Percentiles rank a stretch among this genome's conserved stretches.
phyloP scores from a whole-genome alignment of 2,329 filamentous ascomycete species.

The Colletotrichum karsti region DNA sequence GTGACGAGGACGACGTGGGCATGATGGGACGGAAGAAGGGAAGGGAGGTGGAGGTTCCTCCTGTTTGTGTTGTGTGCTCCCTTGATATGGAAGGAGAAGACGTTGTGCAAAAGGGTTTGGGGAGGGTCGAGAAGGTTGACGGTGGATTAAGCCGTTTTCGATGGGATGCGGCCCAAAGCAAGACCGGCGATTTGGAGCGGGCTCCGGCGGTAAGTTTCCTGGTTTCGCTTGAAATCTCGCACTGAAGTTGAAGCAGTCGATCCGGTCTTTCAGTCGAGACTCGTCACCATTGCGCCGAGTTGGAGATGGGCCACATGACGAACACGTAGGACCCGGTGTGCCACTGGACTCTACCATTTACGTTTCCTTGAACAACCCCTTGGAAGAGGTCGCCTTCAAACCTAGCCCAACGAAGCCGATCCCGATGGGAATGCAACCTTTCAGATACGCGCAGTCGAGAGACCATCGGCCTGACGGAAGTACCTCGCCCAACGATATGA shows the following conservation, averaged over 20 bases:
- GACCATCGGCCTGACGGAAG: slow-evolving; percentile 7
- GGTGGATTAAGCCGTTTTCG: slow-evolving; percentile 55
- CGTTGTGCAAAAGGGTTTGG: slow-evolving; percentile 51
- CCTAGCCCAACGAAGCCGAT: slow-evolving; percentile 60
- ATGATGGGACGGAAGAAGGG: slow-evolving; percentile 27
- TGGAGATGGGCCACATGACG: background rate
- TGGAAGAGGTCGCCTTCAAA: slow-evolving; percentile 55
- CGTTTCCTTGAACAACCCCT: slow-evolving; percentile 58
- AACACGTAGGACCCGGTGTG: slow-evolving; percentile 7
- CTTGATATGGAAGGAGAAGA: slow-evolving; percentile 48
- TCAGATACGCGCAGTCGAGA: slow-evolving; percentile 26
- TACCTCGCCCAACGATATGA: background rate
- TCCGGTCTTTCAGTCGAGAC: background rate
- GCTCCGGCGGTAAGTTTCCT: slow-evolving; percentile 10
- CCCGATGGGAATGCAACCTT: slow-evolving; percentile 53
- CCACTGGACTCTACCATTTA: slow-evolving; percentile 48
- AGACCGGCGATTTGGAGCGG: slow-evolving; percentile 21
- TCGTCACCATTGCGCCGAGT: slow-evolving; percentile 1
- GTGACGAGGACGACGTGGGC: slow-evolving; percentile 13
- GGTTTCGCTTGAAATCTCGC: too few relatives aligned
- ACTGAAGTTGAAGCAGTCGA: slow-evolving; percentile 4
- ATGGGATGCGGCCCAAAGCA: slow-evolving; percentile 45
- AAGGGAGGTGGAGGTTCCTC: slow-evolving; percentile 55
- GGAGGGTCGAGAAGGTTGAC: slow-evolving; percentile 52
- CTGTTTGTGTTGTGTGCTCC: slow-evolving; percentile 58